Evolutionary conservation across 371 early-diverging fungal genomes (phyloP), one percentile per base, ranked within the genome.

Genomic region (Circinella minor): DNA sequence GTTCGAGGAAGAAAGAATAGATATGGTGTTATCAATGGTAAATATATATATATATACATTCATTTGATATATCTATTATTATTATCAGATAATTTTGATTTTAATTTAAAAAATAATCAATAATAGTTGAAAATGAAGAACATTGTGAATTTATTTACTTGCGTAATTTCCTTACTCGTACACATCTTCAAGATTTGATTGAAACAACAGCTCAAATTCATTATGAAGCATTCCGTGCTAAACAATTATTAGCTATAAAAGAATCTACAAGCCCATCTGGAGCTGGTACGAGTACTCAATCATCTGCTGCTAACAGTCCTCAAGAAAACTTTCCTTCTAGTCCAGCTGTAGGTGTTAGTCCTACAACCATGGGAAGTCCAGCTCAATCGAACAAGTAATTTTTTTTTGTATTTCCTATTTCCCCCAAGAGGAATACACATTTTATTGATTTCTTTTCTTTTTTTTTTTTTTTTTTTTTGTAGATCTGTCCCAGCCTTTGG

Each of bases 151-250:
- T 92, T 74, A 87, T 91, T 63, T 91, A 93, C 69, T 82, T 95
- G 59, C 90, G 94, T 77, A 91, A 94, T 81, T 95, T 95, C 77
- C 80, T 95, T 78, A 93, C 93, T 14, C 89, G 81, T 71, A 93
- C 96, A 27, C 94, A 95, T 63, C 82, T 95, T 62, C 93, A 93
- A 71, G 94, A 94, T 68, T 83, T 95, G 70, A 89, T 95, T 69
- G 96, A 95, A 75, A 92, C 93, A 61, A 95, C 96, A 11, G 89
- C 93, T 17, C 88, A 91, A 74, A 88, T 92, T 67, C 95, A 95
- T 75, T 95, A 95, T 77, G 96, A 95, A 80, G 86, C 91, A n/a
- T 97, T 95, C 93, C 90, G 98, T 64, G 90, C 94, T 39, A 87
- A 91, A 74, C 95, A 95, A 80, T 79, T 95, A 55, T 76, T 95